A percentile compares a stretch with the other conserved stretches of the same genome.
Conservation (phyloP, 345 rosid genomes). For the Brassica juncea region DNA sequence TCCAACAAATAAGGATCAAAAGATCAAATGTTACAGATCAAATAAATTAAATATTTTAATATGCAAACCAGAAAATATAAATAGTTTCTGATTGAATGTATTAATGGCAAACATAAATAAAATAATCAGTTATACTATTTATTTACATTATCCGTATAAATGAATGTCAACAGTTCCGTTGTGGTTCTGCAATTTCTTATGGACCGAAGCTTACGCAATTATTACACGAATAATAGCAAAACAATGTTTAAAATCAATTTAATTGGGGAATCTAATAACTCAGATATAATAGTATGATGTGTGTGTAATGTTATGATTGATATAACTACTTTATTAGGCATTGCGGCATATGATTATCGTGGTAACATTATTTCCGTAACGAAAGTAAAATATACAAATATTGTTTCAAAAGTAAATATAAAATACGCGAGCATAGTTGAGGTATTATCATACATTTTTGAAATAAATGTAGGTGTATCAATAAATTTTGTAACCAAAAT, state of each 20-base stretch:
- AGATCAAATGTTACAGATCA: background rate
- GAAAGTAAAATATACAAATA: constrained; percentile 4
- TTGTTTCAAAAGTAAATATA: background rate
- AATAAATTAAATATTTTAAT: background rate
- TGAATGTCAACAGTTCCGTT: constrained; percentile 23
- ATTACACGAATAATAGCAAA: constrained; percentile 1
- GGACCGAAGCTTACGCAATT: background rate
- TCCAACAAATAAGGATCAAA: background rate
- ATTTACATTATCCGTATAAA: background rate
- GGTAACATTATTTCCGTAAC: constrained; percentile 5
- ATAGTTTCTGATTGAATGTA: background rate
- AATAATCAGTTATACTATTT: background rate
- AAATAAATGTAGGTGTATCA: background rate
- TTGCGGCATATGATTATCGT: constrained; percentile 29
- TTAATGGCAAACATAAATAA: background rate
- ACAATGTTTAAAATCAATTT: background rate
- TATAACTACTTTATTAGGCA: constrained; percentile 19
- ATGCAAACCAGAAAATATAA: background rate
- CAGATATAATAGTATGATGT: background rate
- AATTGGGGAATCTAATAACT: constrained; percentile 12
- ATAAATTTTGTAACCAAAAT: background rate
- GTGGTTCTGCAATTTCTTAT: background rate
- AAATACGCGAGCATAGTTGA: background rate
- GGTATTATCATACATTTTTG: constrained; percentile 2
- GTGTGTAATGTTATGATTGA: background rate